phyloP scores from a whole-genome alignment of 805 yeast genomes.

The Kluyveromyces siamensis region DNA sequence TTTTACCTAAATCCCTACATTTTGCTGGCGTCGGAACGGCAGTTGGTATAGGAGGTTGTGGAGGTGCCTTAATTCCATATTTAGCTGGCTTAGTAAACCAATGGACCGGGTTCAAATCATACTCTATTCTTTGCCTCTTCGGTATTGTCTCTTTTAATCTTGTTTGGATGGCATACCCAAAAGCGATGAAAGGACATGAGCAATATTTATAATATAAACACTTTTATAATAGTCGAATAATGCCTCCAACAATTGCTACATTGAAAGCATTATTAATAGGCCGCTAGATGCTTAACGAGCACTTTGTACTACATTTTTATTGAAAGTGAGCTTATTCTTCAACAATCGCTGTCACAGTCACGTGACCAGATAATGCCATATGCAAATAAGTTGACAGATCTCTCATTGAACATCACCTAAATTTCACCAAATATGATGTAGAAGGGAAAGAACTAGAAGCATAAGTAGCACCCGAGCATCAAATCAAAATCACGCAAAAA shows the following conservation, averaged over 20 bases:
- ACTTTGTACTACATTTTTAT: no score
- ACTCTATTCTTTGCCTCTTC: conserved; percentile 22
- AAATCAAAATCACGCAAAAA: neutral
- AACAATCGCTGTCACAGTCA: no score
- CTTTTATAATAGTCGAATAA: no score
- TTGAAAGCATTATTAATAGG: no score
- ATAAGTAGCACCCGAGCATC: neutral
- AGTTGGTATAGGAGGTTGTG: conserved; percentile 75
- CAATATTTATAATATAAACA: conserved; percentile 11
- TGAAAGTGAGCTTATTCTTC: no score
- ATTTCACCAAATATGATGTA: no score
- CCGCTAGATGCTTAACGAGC: no score
- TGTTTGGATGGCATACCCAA: conserved; percentile 24
- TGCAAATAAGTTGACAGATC: no score
- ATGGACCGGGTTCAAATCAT: conserved; percentile 17
- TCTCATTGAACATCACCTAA: no score
- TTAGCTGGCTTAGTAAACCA: conserved; percentile 40
- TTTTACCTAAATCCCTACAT: conserved; percentile 51
- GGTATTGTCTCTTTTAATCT: conserved; percentile 14
- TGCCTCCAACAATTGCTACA: neutral
- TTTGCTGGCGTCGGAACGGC: conserved; percentile 65
- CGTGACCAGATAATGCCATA: no score
- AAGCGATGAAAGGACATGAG: conserved; percentile 14
- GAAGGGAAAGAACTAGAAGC: neutral
- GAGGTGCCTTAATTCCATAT: conserved; percentile 70